Evolutionary conservation across 2,329 filamentous ascomycete genomes (phyloP).

Genomic region (Remersonia thermophila): DNA sequence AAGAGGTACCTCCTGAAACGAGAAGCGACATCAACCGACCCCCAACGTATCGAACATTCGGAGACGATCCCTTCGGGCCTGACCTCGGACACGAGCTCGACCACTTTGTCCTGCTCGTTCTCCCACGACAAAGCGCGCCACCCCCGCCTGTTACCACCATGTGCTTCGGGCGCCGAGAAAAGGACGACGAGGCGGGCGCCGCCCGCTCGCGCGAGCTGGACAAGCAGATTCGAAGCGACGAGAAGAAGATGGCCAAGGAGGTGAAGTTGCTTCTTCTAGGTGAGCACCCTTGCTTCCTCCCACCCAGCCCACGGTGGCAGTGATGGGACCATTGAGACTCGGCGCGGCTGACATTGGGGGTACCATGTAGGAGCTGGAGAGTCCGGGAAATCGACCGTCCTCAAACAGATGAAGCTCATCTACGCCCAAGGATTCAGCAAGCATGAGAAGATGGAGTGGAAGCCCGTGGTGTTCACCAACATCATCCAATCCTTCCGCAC

Average conservation of each 20-base stretch:
- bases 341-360: slow-evolving; percentile 7
- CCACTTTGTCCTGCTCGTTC: too few relatives aligned
- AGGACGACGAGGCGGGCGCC: slow-evolving; percentile 35
- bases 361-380: slow-evolving; percentile 76
- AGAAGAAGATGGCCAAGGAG: slow-evolving; percentile 73
- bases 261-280: slow-evolving; percentile 90
- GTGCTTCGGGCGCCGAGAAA: slow-evolving; percentile 51
- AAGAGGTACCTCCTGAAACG: too few relatives aligned
- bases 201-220: slow-evolving; percentile 68
- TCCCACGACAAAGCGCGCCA: too few relatives aligned
- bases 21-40: too few relatives aligned
- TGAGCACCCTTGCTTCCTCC: slow-evolving; percentile 31
- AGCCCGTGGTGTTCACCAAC: slow-evolving; percentile 92
- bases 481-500: slow-evolving; percentile 84
- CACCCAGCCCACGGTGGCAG: neutral
- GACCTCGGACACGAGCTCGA: too few relatives aligned
- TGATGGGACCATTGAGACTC: too few relatives aligned
- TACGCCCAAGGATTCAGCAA: slow-evolving; percentile 86
- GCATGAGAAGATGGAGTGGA: slow-evolving; percentile 83
- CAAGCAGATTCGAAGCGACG: slow-evolving; percentile 70
- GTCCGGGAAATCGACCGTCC: slow-evolving; percentile 88
- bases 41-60: too few relatives aligned
- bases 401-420: slow-evolving; percentile 99
- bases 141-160: slow-evolving; percentile 28
- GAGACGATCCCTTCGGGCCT: too few relatives aligned